Evolutionary conservation across 768 basidiomycete species (phyloP).

Genomic region (Tylopilus felleus): DNA sequence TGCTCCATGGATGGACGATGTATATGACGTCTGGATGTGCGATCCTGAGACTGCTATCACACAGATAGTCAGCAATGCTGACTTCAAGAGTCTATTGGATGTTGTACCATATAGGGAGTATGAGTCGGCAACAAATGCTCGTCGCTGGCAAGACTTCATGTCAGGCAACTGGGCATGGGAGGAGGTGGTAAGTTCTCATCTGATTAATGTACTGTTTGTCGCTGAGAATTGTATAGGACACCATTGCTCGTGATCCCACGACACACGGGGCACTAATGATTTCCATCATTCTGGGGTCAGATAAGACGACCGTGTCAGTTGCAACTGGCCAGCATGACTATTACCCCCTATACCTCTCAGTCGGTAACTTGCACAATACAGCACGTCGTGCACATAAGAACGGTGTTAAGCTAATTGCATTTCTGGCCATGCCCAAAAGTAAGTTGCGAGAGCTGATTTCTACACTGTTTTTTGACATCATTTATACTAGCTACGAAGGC

Average conservation of each 20-base stretch:
- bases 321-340: too few species aligned
- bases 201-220: too few species aligned
- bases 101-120: neutral
- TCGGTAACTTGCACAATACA: too few species aligned
- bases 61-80: neutral
- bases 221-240: too few species aligned
- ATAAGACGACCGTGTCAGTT: too few species aligned
- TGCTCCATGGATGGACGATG: neutral
- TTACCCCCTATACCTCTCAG: too few species aligned
- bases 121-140: neutral
- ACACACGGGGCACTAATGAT: neutral
- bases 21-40: neutral
- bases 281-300: too few species aligned
- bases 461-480: neutral
- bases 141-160: too few species aligned
- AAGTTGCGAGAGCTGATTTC: neutral
- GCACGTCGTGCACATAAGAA: neutral
- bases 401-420: neutral
- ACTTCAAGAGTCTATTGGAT: neutral
- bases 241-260: neutral
- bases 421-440: constrained; percentile 7
- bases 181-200: neutral
- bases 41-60: neutral
- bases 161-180: neutral
- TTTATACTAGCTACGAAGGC: neutral